Base-by-base conservation (phyloP, 495 filamentous ascomycete species). In the Neurospora sp. region DNA sequence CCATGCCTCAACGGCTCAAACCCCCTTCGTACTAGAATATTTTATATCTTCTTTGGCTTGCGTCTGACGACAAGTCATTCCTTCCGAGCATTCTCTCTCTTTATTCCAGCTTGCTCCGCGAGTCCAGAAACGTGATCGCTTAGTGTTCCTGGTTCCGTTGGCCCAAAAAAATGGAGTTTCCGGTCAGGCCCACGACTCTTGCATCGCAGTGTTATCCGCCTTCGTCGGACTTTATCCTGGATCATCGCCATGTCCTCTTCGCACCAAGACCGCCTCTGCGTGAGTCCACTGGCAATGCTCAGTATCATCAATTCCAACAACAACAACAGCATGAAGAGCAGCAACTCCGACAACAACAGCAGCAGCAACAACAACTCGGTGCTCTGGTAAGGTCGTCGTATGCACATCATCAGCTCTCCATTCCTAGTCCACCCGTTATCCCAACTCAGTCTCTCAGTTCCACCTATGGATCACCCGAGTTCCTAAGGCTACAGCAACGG, bases 31-130 rank as follows among this genome's bases (percentile, higher is more conserved):
- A 61, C 53, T 65, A 75, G 74, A 75, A 75, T 78, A 79, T 75
- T 72, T 79, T 79, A 81, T 82, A 80, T 79, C 73, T 72, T 45
- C 72, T 79, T 69, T 79, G 79, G 77, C 80, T 79, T 76, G 75
- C 80, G 75, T 74, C 70, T 75, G 78, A 75, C 73, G 31, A 72
- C 53, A 42, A 71, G 70, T 74, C 79, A 82, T 81, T 82, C 79
- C 80, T 77, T 71, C 69, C 73, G 31, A 69, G 86, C 87, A 88
- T 88, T 88, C 86, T 86, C 85, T 87, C 80, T 86, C 84, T 84
- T 80, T 82, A 80, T 82, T 79, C 84, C 80, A 82, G 83, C 86
- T 82, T 85, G 82, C 75, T 71, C 39, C 44, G 69, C 31, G 61
- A 73, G 73, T 77, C 72, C 73, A 42, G 8, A 68, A 70, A 44